phyloP scores from a whole-genome alignment of 805 yeast species.

The Saturnispora serradocipensis region DNA sequence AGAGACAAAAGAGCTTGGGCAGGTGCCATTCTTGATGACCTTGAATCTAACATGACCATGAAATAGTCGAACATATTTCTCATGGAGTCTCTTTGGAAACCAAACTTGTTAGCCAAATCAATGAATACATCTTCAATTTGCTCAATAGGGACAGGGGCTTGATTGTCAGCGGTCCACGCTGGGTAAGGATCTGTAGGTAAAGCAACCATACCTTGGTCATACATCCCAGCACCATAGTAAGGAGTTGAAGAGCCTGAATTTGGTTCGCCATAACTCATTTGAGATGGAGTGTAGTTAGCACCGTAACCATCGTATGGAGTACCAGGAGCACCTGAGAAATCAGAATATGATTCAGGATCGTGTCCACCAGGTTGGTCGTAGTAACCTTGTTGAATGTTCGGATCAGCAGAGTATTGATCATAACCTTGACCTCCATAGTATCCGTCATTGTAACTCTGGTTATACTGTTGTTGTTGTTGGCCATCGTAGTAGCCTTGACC shows the following conservation, averaged over 20 bases:
- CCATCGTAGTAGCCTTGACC: conserved; percentile 34
- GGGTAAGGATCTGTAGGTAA: conserved; percentile 92
- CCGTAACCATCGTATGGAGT: conserved; percentile 60
- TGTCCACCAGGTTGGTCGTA: conserved; percentile 42
- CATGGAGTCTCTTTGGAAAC: conserved; percentile 90
- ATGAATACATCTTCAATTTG: conserved; percentile 82
- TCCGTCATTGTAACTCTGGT: conserved; percentile 10
- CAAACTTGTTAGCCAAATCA: conserved; percentile 74
- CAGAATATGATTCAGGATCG: conserved; percentile 53
- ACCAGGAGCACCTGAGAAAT: conserved; percentile 54
- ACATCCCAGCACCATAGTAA: conserved; percentile 35
- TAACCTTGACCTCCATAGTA: conserved; percentile 16
- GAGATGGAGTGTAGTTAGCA: conserved; percentile 59
- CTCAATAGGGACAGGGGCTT: conserved; percentile 75
- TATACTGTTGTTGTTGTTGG: conserved; percentile 15
- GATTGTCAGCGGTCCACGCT: conserved; percentile 97
- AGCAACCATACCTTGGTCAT: conserved; percentile 45
- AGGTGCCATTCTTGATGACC: conserved; percentile 84
- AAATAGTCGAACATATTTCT: conserved; percentile 85
- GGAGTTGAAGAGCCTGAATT: conserved; percentile 95
- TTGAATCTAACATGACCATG: conserved; percentile 74
- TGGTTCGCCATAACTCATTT: conserved; percentile 78
- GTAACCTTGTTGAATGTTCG: conserved; percentile 38
- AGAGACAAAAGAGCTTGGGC: conserved; percentile 74
- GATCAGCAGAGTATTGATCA: conserved; percentile 25